These are phyloP conservation scores for Inga leiocalycina DNA, from an alignment of 306 rosid species.

Conservation along the genomic window DNA sequence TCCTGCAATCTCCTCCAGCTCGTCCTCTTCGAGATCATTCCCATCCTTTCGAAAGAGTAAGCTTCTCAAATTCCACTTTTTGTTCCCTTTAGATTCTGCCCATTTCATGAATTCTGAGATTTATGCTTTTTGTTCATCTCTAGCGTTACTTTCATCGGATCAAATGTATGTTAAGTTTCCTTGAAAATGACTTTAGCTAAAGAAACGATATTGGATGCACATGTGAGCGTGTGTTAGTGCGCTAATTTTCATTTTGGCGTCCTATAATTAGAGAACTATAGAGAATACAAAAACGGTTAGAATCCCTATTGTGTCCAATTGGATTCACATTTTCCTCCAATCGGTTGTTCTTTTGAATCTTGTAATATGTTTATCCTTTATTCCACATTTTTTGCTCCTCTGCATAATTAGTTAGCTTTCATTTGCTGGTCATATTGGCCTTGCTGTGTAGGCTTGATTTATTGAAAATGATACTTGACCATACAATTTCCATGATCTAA, in stretches of 20 bases:
- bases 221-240: background rate
- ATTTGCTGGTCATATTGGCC: background rate
- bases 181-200: slow-evolving; percentile 1
- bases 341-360: background rate
- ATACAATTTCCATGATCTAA: background rate
- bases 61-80: background rate
- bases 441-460: background rate
- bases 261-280: background rate
- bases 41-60: slow-evolving; percentile 86
- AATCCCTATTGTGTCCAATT: background rate
- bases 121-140: background rate
- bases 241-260: background rate
- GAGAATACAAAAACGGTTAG: background rate
- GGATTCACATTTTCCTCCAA: background rate
- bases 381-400: background rate
- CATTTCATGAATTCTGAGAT: slow-evolving; percentile 1
- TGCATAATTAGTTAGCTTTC: background rate
- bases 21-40: slow-evolving; percentile 95
- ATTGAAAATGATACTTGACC: background rate
- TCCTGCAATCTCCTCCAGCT: slow-evolving; percentile 96
- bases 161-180: background rate
- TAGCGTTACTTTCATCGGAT: background rate
- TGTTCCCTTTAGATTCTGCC: background rate
- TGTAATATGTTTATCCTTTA: background rate
- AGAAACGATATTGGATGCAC: background rate